Conservation (phyloP, 345 rosid genomes). For the Xanthoceras sorbifolium region DNA sequence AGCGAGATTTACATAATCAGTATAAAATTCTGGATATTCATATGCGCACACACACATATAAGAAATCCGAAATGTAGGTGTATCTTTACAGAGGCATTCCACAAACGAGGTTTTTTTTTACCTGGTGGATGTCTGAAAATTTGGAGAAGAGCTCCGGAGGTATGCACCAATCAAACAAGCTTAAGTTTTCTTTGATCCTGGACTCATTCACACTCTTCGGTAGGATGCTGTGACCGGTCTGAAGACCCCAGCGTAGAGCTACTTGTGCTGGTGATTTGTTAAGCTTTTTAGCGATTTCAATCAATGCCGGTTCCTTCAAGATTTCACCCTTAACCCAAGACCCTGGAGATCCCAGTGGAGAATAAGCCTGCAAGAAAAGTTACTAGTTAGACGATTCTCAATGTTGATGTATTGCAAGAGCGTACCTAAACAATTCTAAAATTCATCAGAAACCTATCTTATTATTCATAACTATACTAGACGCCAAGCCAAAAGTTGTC, state of each 20-base stretch:
- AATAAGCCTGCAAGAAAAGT: slow-evolving; percentile 41
- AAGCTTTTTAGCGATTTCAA: slow-evolving; percentile 44
- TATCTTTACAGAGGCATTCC: neutral
- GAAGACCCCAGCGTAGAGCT: slow-evolving; percentile 63
- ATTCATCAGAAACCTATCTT: neutral
- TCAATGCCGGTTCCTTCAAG: slow-evolving; percentile 45
- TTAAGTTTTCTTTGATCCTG: slow-evolving; percentile 48
- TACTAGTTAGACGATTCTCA: neutral
- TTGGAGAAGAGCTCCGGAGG: slow-evolving; percentile 47
- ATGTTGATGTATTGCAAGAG: neutral
- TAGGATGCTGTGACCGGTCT: slow-evolving; percentile 55
- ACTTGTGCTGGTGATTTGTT: slow-evolving; percentile 60
- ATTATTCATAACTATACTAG: too few relatives aligned
- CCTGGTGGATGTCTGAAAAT: slow-evolving; percentile 51
- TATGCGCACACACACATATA: neutral
- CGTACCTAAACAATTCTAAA: neutral
- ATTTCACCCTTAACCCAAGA: slow-evolving; percentile 61
- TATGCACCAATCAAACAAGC: slow-evolving; percentile 55
- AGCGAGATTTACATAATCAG: neutral
- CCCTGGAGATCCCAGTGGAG: slow-evolving; percentile 65
- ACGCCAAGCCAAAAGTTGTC: too few relatives aligned
- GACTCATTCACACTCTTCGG: slow-evolving; percentile 59
- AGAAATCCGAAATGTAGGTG: neutral
- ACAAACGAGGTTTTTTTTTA: slow-evolving; percentile 12
- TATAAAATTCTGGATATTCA: neutral